Evolutionary conservation across 441 rosid genomes (phyloP).

Genomic region (Codiaeum variegatum): DNA sequence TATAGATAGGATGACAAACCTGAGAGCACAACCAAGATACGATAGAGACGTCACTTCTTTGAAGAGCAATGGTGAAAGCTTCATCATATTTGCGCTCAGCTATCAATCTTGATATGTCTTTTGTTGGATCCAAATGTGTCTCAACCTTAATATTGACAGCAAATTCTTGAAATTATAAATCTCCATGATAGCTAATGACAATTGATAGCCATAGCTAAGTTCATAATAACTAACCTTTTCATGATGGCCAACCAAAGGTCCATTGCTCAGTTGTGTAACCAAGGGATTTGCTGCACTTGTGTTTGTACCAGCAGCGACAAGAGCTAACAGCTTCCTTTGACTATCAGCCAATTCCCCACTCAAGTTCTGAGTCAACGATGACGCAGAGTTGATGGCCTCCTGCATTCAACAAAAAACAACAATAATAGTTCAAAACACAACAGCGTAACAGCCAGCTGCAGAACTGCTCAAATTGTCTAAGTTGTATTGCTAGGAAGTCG

Average conservation of each 20-base stretch:
- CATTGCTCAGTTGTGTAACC: conserved; percentile 48
- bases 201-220: not conserved
- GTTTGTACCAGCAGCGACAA: conserved; percentile 57
- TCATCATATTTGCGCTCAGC: conserved; percentile 58
- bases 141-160: conserved; percentile 32
- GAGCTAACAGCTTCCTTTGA: conserved; percentile 59
- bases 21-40: conserved; percentile 78
- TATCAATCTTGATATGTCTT: conserved; percentile 56
- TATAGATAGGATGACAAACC: conserved; percentile 30
- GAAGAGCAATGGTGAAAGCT: conserved; percentile 61
- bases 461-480: not conserved
- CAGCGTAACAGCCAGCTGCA: not conserved
- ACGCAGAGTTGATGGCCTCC: conserved; percentile 64
- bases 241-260: conserved; percentile 49
- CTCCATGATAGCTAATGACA: not conserved
- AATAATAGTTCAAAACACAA: not conserved
- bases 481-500: not conserved
- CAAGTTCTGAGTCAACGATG: conserved; percentile 53
- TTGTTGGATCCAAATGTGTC: conserved; percentile 58
- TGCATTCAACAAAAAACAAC: conserved; percentile 24
- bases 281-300: conserved; percentile 39
- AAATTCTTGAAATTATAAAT: not conserved
- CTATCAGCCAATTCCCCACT: conserved; percentile 66
- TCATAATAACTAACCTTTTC: conserved; percentile 41
- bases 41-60: conserved; percentile 64